Evolutionary conservation across 179 eudicot genomes (phyloP), one percentile per base, ranked within the genome.

Genomic region (Corrigiola litoralis): DNA sequence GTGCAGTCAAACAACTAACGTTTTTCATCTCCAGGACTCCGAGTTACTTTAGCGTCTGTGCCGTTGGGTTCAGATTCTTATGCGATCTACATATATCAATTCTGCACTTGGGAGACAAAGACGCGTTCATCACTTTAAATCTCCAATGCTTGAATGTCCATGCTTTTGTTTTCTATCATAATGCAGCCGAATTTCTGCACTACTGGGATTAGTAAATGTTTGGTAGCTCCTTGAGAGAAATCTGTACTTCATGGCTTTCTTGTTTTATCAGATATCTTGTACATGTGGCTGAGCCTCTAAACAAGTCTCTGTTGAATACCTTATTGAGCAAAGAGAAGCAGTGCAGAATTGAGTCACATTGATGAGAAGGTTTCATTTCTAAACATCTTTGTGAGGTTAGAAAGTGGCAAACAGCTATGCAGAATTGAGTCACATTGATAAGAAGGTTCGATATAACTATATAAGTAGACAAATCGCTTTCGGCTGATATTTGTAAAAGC

Each of bases 341-440:
- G 59, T 36, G 38, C 51, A 48, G 51, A 46, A 47, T 29, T 44
- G 66, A 69, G 60, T 61, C 56, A 50, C 44, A 50, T 50, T 50
- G 52, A 49, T n/a, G 40, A 28, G 46, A 65, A 68, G 29, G 7
- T 48, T 38, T 63, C 11, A 46, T 48, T 32, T 63, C n/a, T 29
- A 21, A 52, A 52, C 20, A 8, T 11, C 1, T 12, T 23, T 42
- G 11, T 24, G 51, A 20, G 28, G 14, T 33, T 58, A 31, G 27
- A 1, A 44, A 48, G 65, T 68, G 65, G 8, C 4, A 27, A 61
- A 69, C 67, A 69, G 62, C 55, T 21, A 14, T 34, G 33, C 41
- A 48, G 11, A 60, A 60, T 29, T 44, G 66, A 69, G 60, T 61
- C 56, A 50, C 44, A 50, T 50, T 50, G 52, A 49, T n/a, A 50